Conservation (phyloP, 2,329 filamentous ascomycete species). For the Catunica adiposa region DNA sequence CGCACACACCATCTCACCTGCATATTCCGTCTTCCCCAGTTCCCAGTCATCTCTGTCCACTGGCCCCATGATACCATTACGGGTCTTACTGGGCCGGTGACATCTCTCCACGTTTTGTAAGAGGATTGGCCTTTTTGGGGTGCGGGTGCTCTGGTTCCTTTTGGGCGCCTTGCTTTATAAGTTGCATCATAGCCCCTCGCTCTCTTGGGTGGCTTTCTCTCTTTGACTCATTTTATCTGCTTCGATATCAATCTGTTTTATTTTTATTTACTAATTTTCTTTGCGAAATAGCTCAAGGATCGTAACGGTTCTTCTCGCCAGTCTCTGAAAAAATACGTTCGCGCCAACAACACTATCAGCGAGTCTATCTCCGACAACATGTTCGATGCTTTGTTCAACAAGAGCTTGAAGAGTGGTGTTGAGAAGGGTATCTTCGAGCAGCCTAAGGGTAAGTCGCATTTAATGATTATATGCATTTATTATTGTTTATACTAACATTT, state of each 20-base stretch:
- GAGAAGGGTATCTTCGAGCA: slow-evolving; percentile 77
- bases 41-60: too few species aligned
- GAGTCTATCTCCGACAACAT: slow-evolving; percentile 31
- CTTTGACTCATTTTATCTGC: slow-evolving; percentile 12
- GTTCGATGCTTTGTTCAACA: slow-evolving; percentile 67
- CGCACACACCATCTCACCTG: not conserved
- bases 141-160: not conserved
- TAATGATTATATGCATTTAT: not conserved
- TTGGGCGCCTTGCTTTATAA: not conserved
- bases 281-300: slow-evolving; percentile 37
- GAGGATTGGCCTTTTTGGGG: not conserved
- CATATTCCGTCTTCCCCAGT: not conserved
- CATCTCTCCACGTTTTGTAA: not conserved
- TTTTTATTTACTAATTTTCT: slow-evolving; percentile 23
- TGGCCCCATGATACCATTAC: too few species aligned
- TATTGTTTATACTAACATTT: slow-evolving; percentile 16
- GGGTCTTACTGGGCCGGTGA: too few species aligned
- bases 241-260: slow-evolving; percentile 9
- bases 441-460: slow-evolving; percentile 58
- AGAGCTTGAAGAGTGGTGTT: slow-evolving; percentile 63
- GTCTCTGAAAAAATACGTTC: slow-evolving; percentile 45
- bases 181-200: not conserved
- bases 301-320: slow-evolving; percentile 46
- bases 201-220: not conserved
- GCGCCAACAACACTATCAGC: slow-evolving; percentile 34